These are phyloP conservation scores for Podaxis carcinomalis DNA, from an alignment of 768 basidiomycete genomes.

Conservation along the genomic window DNA sequence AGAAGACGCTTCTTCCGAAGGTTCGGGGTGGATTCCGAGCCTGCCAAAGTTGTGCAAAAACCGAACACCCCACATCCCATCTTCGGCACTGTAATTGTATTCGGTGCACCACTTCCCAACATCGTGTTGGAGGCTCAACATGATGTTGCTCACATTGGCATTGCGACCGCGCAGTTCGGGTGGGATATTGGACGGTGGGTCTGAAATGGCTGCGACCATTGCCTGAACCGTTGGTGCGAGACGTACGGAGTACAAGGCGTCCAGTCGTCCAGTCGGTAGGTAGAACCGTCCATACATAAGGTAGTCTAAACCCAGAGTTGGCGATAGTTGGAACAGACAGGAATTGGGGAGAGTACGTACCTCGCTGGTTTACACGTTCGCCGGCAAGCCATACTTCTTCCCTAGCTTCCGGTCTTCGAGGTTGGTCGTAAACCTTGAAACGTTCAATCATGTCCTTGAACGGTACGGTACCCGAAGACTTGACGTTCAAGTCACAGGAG, in stretches of 20 bases:
- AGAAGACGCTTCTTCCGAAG: conserved; percentile 13
- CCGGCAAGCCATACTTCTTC: conserved; percentile 84
- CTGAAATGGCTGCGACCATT: conserved; percentile 82
- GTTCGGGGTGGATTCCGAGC: conserved; percentile 21
- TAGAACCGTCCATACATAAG: conserved; percentile 90
- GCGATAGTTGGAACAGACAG: neutral
- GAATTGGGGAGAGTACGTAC: conserved; percentile 29
- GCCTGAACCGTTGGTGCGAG: conserved; percentile 76
- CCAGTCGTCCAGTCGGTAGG: conserved; percentile 82
- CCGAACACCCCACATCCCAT: conserved; percentile 88
- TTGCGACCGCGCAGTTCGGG: conserved; percentile 39
- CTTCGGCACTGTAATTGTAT: conserved; percentile 92
- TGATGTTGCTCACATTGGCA: conserved; percentile 58
- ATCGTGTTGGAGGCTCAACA: conserved; percentile 89
- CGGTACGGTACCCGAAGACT: conserved; percentile 62
- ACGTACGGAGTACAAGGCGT: conserved; percentile 85
- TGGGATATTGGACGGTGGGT: conserved; percentile 53
- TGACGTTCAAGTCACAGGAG: conserved; percentile 75
- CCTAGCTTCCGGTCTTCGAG: conserved; percentile 71
- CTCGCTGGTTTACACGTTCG: conserved; percentile 68
- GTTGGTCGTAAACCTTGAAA: conserved; percentile 81
- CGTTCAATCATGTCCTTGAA: conserved; percentile 90
- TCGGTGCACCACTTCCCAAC: conserved; percentile 91
- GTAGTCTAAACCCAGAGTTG: conserved; percentile 55
- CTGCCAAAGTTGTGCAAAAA: conserved; percentile 91